Evolutionary conservation across 306 rosid species (phyloP), one percentile per base, ranked within the genome.

Genomic region (Albizia julibrissin): DNA sequence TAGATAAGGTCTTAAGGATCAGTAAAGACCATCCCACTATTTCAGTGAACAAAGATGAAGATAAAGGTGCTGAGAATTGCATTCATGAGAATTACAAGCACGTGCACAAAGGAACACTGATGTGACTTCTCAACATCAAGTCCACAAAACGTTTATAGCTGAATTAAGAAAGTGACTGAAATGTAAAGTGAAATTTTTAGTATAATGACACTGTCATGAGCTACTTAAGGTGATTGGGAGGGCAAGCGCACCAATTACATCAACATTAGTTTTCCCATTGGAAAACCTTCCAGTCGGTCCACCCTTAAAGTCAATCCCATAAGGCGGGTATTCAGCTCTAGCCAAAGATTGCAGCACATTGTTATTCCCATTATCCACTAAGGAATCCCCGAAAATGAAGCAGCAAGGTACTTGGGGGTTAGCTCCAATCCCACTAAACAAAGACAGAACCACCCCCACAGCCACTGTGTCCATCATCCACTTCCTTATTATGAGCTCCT

Each of bases 251-350:
- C 96, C 94, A 29, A 95, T 34, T 6, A 92, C 91, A 79, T 95
- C 98, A 15, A 86, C 94, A 0, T 77, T 75, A 12, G 97, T 92
- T 90, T 93, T 95, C 31, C 99, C 98, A 80, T 95, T 95, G 72
- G 92, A 93, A 66, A 95, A 93, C 72, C 99, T 87, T 79, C 99
- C 98, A 15, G 97, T 87, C 10, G 99, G 91, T 16, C 97, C 99
- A 4, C 69, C 79, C 42, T 61, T 42, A 47, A 88, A 91, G 80
- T 95, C 98, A 50, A 93, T 88, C 79, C 99, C 98, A 78, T 95
- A 95, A 49, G 99, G 98, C 56, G 69, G 37, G 46, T 92, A 93
- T 83, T 91, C 67, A 69, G 99, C 97, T 86, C 87, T 93, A 13
- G 98, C 99, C 75, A 92, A 72, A 44, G 99, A 92, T 4, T 39